Evolutionary conservation across 1,139 yeast species (phyloP).

Genomic region (Suhomyces taliae): DNA sequence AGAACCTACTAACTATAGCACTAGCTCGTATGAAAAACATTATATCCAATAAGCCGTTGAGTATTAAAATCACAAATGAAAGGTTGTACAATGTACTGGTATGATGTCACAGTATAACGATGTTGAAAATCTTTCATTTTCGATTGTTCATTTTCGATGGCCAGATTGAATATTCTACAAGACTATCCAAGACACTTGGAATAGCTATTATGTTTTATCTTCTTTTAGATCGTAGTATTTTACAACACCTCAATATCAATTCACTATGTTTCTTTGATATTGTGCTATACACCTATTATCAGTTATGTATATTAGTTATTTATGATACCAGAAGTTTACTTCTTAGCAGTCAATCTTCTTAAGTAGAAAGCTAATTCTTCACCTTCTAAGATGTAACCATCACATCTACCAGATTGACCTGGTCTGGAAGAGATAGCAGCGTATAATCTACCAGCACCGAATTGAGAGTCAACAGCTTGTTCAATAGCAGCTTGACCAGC

Average conservation of each 20-base stretch:
- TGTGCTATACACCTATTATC: background rate
- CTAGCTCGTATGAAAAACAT: too few relatives aligned
- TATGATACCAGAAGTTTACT: constrained; percentile 51
- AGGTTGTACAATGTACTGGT: too few relatives aligned
- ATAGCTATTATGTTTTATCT: too few relatives aligned
- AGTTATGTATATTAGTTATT: background rate
- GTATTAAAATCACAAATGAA: too few relatives aligned
- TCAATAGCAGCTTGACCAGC: constrained; percentile 82
- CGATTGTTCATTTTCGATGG: too few relatives aligned
- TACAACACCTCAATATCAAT: background rate
- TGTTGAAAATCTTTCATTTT: too few relatives aligned
- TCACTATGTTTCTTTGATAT: background rate
- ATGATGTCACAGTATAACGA: too few relatives aligned
- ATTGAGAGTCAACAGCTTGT: constrained; percentile 90
- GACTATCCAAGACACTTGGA: too few relatives aligned
- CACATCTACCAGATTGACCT: constrained; percentile 99
- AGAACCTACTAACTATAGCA: too few relatives aligned
- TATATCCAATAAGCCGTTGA: too few relatives aligned
- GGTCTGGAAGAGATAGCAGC: constrained; percentile 99
- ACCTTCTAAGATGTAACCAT: constrained; percentile 99
- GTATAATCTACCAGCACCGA: constrained; percentile 98
- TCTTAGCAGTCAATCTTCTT: constrained; percentile 99
- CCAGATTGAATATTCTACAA: too few relatives aligned
- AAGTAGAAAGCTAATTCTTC: constrained; percentile 99
- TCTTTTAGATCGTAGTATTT: background rate